phyloP scores from a whole-genome alignment of 2,329 filamentous ascomycete genomes.

The Colletotrichum endophyticum region DNA sequence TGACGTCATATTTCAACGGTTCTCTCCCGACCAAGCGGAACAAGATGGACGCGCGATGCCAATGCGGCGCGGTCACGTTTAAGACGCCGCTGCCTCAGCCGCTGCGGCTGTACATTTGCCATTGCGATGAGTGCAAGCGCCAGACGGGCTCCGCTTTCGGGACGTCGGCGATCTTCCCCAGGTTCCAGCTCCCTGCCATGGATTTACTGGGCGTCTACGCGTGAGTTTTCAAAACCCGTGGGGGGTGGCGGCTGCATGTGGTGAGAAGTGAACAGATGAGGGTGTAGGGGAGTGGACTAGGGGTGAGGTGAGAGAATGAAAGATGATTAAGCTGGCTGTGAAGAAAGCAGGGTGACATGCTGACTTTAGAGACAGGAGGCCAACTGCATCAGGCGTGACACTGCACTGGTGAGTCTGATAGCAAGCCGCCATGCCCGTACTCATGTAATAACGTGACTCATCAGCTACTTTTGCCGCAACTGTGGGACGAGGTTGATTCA shows the following conservation, averaged over 20 bases:
- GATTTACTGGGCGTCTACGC: slow-evolving; percentile 58
- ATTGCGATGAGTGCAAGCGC: slow-evolving; percentile 69
- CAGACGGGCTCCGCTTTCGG: slow-evolving; percentile 73
- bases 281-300: not conserved
- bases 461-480: slow-evolving; percentile 67
- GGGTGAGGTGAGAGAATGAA: not conserved
- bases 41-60: slow-evolving; percentile 64
- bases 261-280: not conserved
- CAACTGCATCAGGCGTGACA: slow-evolving; percentile 59
- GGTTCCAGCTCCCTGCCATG: slow-evolving; percentile 60
- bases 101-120: slow-evolving; percentile 72
- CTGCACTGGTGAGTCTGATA: slow-evolving; percentile 57
- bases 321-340: not conserved
- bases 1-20: not conserved
- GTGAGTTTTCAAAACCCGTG: slow-evolving; percentile 40
- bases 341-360: not conserved
- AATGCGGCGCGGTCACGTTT: slow-evolving; percentile 69
- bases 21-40: not conserved
- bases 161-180: slow-evolving; percentile 72
- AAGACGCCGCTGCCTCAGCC: slow-evolving; percentile 64
- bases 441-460: not conserved
- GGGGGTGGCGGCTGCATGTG: not conserved
- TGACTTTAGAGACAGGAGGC: slow-evolving; percentile 48
- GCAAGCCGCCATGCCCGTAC: not conserved
- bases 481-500: slow-evolving; percentile 73